Base-by-base conservation (phyloP, 139 green algal species). In the Astrephomene gubernaculifera region DNA sequence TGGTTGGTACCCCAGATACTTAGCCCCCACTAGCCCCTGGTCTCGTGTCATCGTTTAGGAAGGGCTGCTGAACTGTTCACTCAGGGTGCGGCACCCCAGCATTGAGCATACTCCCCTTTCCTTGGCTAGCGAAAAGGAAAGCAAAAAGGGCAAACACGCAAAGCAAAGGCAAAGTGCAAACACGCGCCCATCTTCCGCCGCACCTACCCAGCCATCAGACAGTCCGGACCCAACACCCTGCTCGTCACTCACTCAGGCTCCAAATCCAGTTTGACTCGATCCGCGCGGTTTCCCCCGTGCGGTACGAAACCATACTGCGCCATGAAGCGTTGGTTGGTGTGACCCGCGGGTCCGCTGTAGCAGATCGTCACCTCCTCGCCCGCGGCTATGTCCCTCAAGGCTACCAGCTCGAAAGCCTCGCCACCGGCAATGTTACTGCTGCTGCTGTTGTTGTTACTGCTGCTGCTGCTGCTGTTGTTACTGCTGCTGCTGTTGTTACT, bases 291-390 rank as follows among this genome's bases (percentile, higher is more conserved):
- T 52, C 87, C 90, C 0, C 57, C 75, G 0, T 3, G 14, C 4
- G 83, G 86, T 0, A 93, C 89, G 76, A 95, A 95, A 22, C 92
- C 92, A 73, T 95, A 95, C 81, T 92, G 91, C 14, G 90, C 89
- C 89, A 93, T 91, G 21, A 90, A 82, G 17, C 81, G 72, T 74
- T 90, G 79, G 83, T 92, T 92, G 54, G 86, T 88, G 54, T 83
- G 84, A n/a, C 88, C 91, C 25, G 81, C 38, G 17, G 35, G 49
- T 0, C 89, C 92, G n/a, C 85, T 90, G 88, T 96, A 96, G 79
- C 83, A 90, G 67, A 96, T 93, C 35, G 75, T 91, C 4, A 93
- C 88, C 54, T 82, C 74, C 57, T 82, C 74, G 4, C 38, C 74
- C 2, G 35, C 27, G 27, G 22, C 53, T 9, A 82, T 82, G 35